A percentile compares a stretch with the other conserved stretches of the same genome.
Evolutionary conservation across 129 eudicot species (phyloP).

Genomic region (Flaveria ramosissima): DNA sequence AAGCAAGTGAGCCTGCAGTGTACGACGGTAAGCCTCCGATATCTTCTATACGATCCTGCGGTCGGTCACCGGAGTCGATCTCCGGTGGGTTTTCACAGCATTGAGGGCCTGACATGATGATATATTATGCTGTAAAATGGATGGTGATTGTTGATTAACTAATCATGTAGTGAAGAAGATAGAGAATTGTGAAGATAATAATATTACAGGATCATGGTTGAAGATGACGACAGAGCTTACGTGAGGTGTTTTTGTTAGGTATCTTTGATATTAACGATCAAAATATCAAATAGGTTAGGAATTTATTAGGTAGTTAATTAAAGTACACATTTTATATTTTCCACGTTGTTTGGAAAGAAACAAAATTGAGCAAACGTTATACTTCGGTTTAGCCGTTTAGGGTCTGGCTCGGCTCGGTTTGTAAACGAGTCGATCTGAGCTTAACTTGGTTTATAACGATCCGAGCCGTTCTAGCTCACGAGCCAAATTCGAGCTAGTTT

Average conservation of each 20-base stretch:
- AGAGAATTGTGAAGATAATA: background rate
- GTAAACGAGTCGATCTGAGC: no score
- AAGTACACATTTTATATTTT: no score
- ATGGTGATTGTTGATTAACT: background rate
- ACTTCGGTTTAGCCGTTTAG: no score
- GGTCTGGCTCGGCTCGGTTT: no score
- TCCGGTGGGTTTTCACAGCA: slow-evolving; percentile 57
- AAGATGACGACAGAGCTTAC: background rate
- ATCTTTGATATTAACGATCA: background rate
- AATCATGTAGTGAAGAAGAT: background rate
- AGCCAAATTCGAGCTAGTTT: no score
- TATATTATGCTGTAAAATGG: background rate
- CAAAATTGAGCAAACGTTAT: no score
- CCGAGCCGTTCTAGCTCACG: no score
- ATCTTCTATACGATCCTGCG: slow-evolving; percentile 42
- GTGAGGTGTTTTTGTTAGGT: background rate
- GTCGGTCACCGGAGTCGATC: slow-evolving; percentile 24
- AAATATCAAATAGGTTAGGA: no score
- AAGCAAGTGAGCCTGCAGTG: slow-evolving; percentile 45
- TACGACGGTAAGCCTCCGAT: slow-evolving; percentile 57
- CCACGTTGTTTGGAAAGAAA: no score
- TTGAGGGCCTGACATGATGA: slow-evolving; percentile 45
- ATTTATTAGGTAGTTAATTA: no score
- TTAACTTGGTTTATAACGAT: no score
- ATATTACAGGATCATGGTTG: background rate